These are phyloP conservation scores for Hanseniaspora gamundiae DNA, from an alignment of 1,139 yeast genomes.

Conservation along the genomic window DNA sequence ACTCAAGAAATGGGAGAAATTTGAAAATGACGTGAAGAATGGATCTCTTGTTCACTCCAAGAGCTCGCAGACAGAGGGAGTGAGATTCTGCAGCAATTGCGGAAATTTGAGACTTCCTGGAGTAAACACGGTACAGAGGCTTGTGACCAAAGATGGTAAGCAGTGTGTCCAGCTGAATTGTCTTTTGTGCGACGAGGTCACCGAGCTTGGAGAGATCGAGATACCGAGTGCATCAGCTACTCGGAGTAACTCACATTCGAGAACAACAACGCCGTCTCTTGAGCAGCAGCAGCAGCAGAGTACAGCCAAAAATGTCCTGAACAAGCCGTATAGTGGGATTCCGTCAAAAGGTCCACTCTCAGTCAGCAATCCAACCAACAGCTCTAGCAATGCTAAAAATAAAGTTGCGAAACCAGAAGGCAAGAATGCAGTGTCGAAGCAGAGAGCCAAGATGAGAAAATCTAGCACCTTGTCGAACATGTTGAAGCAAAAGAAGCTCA, in stretches of 20 bases:
- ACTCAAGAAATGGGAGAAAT: slow-evolving; percentile 5
- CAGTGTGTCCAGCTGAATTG: slow-evolving; percentile 1
- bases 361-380: no score
- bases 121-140: slow-evolving; percentile 27
- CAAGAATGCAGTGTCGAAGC: slow-evolving; percentile 18
- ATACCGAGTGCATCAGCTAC: background rate
- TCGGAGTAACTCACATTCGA: slow-evolving; percentile 6
- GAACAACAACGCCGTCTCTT: background rate
- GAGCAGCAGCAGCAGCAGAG: no score
- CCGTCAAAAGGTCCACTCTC: no score
- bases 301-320: slow-evolving; percentile 1
- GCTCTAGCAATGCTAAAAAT: background rate
- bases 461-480: slow-evolving; percentile 25
- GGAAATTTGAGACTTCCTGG: slow-evolving; percentile 37
- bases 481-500: slow-evolving; percentile 34
- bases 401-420: slow-evolving; percentile 2
- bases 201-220: background rate
- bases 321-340: slow-evolving; percentile 2
- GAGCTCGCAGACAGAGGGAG: slow-evolving; percentile 4
- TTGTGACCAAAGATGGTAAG: slow-evolving; percentile 11
- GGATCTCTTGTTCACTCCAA: background rate
- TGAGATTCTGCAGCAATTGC: slow-evolving; percentile 36
- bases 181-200: background rate
- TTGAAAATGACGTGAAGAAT: background rate
- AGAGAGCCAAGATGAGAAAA: slow-evolving; percentile 28